phyloP scores from a whole-genome alignment of 441 rosid genomes.

The Populus trichocarpa region DNA sequence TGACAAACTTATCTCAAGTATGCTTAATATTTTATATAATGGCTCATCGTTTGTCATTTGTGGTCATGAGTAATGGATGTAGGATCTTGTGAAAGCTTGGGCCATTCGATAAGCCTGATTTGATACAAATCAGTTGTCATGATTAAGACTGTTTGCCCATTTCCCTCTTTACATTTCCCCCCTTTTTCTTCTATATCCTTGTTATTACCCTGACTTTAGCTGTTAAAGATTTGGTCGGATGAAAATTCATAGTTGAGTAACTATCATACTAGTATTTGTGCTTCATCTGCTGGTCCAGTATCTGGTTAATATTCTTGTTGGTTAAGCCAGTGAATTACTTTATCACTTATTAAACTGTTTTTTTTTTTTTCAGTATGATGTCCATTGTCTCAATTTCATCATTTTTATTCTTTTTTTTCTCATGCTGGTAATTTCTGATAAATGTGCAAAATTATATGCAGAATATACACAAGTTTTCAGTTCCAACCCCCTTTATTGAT shows the following conservation, averaged over 20 bases:
- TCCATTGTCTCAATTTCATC: not conserved
- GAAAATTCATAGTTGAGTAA: not conserved
- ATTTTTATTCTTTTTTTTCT: not conserved
- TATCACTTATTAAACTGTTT: not conserved
- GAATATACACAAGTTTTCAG: slow-evolving; percentile 64
- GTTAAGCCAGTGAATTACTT: not conserved
- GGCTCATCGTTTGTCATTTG: not conserved
- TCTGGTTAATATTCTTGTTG: not conserved
- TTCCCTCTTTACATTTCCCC: not conserved
- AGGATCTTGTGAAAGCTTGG: not conserved
- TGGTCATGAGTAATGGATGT: not conserved
- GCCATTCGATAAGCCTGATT: not conserved
- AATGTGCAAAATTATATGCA: slow-evolving; percentile 30
- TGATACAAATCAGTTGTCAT: not conserved
- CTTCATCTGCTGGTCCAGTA: not conserved
- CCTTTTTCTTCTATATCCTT: not conserved
- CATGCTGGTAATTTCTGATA: not conserved
- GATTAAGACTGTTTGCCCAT: not conserved
- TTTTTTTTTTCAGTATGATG: not conserved
- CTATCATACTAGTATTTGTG: not conserved
- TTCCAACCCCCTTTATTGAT: slow-evolving; percentile 40
- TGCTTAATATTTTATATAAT: not conserved
- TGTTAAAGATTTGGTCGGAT: not conserved
- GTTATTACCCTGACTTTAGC: not conserved
- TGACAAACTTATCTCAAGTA: not conserved